These are phyloP conservation scores for Viola odorata DNA, from an alignment of 345 rosid species.

Conservation along the genomic window DNA sequence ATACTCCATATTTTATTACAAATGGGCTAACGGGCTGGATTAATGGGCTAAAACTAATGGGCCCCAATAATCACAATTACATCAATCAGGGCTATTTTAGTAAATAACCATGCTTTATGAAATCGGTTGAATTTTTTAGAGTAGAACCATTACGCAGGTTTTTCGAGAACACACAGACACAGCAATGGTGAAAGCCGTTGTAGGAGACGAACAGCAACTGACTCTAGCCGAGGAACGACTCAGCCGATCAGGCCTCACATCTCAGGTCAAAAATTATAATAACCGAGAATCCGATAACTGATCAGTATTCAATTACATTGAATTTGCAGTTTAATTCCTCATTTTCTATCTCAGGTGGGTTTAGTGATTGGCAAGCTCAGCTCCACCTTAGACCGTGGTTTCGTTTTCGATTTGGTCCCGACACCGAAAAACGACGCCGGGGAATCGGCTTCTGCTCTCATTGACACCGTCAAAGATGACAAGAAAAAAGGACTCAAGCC, in stretches of 20 bases:
- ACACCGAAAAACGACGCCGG: slow-evolving; percentile 78
- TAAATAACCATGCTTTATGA: not conserved
- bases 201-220: slow-evolving; percentile 79
- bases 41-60: too few species aligned
- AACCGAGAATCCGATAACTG: not conserved
- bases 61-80: too few species aligned
- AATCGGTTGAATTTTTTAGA: not conserved
- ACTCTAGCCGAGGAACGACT: slow-evolving; percentile 65
- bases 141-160: not conserved
- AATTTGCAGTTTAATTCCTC: not conserved
- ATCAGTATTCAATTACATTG: not conserved
- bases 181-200: slow-evolving; percentile 75
- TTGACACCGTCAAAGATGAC: slow-evolving; percentile 47
- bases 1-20: too few species aligned
- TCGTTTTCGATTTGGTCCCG: slow-evolving; percentile 70
- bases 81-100: too few species aligned
- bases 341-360: slow-evolving; percentile 50
- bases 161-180: too few species aligned
- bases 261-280: slow-evolving; percentile 40
- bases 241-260: slow-evolving; percentile 53
- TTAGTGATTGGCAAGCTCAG: slow-evolving; percentile 85
- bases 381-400: slow-evolving; percentile 69
- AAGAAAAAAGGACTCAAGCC: slow-evolving; percentile 55
- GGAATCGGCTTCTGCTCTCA: slow-evolving; percentile 59
- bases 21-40: too few species aligned